Base-by-base conservation (phyloP, 371 early-diverging fungal genomes). In the Coemansia sp. region DNA sequence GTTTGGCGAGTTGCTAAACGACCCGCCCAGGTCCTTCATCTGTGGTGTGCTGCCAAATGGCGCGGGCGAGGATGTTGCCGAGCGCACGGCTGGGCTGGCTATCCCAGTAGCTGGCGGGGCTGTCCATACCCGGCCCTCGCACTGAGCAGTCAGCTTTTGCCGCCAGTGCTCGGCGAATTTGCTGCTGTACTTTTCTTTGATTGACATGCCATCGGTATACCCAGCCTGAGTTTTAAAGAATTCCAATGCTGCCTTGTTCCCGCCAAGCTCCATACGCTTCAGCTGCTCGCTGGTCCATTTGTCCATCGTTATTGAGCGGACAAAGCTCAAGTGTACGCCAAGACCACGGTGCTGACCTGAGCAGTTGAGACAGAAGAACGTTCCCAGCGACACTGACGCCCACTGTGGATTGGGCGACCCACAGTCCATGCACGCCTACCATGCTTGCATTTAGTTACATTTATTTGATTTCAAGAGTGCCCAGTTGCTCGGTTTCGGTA, bases 331-430 rank as follows among this genome's bases (percentile, higher is more conserved):
- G 66, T 97, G 97, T 26, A 97, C 97, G 63, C 99, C 99, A 64
- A 95, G 86, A 0, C 92, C 89, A 63, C 97, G 84, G 84, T 96
- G 95, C 45, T 88, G 85, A 29, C 95, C 97, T 29, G 95, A 94
- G 80, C 95, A 97, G 68, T 97, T 94, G 52, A 99, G 82, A 81
- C 99, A 99, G 67, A 99, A 91, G 73, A 98, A 97, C 71, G 93
- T 94, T 48, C 97, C 98, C 76, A 94, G 90, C 26, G 92, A 90
- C 16, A 95, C 92, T 69, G 91, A 91, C 11, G 98, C 97, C 99
- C 98, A 95, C 63, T 90, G 90, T 26, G 93, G 93, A 64, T 89
- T 89, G 52, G 91, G 90, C 42, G 62, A 80, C 50, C 86, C 84
- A 80, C 94, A 94, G 74, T 92, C 94, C 65, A 94, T 88, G 76